Evolutionary conservation across 2,329 filamentous ascomycete species (phyloP), one percentile per base, ranked within the genome.

Genomic region (Fusarium cicatricum): DNA sequence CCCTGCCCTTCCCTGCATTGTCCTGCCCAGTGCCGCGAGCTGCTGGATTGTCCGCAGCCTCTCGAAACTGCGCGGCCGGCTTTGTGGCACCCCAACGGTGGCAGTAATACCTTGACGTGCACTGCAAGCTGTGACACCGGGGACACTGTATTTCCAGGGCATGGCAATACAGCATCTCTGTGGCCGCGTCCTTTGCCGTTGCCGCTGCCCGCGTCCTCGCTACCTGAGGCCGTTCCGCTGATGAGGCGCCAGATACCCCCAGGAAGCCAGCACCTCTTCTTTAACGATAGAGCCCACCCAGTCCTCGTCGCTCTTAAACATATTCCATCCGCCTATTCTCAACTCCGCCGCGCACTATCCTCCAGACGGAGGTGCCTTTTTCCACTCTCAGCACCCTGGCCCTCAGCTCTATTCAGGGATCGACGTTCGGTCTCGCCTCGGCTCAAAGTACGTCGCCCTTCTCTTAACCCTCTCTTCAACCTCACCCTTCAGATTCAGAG

Each of bases 271-370:
- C 71, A 77, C 77, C 59, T 78, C 82, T 62, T 76, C 82, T 67
- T 75, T 85, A 66, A 78, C 80, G 64, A 78, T 85, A 74, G 82
- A 85, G 71, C 80, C 81, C 60, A 69, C 78, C 50, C 81, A 83
- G 70, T 76, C 80, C 60, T 74, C 81, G 50, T 76, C 80, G 55
- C 76, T 83, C 66, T 71, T 85, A 70, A 79, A 74, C 67, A 72
- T 84, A 59, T 85, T 84, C 71, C 78, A 80, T 69, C 77, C 81
- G 61, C 75, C 79, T 42, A 70, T 78, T 60, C 75, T 82, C 62
- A 80, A 74, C 68, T 75, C 75, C 52, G 74, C 76, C 43, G 71
- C 79, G 42, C 75, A 77, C 54, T 85, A 85, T 72, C 72, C 79
- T 57, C 73, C 81, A 60, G 82, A 85, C 66, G 75, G 71, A 64